phyloP scores from a whole-genome alignment of 371 early-diverging fungal genomes.

The Mucor racemosus region DNA sequence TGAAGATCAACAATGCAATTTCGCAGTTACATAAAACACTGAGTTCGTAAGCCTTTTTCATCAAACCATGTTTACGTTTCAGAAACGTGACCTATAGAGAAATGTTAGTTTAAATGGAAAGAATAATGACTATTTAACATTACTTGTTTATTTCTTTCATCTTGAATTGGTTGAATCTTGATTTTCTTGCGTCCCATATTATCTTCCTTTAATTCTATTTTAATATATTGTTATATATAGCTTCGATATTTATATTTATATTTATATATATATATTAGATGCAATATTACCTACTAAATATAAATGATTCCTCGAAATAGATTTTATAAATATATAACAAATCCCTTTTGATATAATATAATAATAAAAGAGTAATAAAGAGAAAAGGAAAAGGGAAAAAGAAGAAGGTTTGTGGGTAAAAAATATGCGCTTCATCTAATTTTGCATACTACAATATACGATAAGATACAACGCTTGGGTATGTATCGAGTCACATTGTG shows the following conservation, averaged over 20 bases:
- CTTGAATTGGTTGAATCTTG: constrained; percentile 38
- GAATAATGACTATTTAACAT: not conserved
- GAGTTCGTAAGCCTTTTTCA: constrained; percentile 99
- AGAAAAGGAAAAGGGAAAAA: not conserved
- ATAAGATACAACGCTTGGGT: not conserved
- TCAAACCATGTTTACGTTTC: constrained; percentile 98
- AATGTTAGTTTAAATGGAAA: not conserved
- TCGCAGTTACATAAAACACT: constrained; percentile 96
- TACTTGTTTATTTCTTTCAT: constrained; percentile 38
- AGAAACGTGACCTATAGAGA: constrained; percentile 80
- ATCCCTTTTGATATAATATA: not conserved
- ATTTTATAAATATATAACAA: constrained; percentile 8
- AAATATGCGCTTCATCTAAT: not conserved
- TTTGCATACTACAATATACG: not conserved
- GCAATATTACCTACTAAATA: not conserved
- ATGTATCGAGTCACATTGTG: constrained; percentile 1
- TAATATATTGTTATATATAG: not conserved
- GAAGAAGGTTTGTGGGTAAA: constrained; percentile 13
- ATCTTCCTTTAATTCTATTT: constrained; percentile 6
- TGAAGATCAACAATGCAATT: constrained; percentile 92
- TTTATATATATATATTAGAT: constrained; percentile 5
- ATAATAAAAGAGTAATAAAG: not conserved
- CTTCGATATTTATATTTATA: not conserved
- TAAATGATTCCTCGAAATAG: not conserved
- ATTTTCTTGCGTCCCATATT: constrained; percentile 38